Percentiles rank a stretch among this genome's conserved stretches.
Conservation (phyloP, 2,329 filamentous ascomycete species). For the Pseudofabraea citricarpa region DNA sequence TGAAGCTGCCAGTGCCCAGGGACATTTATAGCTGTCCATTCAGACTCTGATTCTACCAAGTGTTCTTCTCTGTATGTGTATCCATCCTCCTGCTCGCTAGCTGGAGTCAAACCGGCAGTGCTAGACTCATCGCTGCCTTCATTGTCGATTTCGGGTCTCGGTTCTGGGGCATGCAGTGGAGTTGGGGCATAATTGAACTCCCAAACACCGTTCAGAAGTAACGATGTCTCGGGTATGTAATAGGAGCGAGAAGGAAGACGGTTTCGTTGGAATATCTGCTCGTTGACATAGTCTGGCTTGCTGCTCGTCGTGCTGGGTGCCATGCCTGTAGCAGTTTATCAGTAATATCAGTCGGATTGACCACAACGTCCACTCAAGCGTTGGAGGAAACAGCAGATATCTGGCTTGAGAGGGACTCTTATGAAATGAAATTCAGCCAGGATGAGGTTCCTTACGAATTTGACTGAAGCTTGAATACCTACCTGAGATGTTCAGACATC, state of each 20-base stretch:
- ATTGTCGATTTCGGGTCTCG: constrained; percentile 19
- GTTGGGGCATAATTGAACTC: constrained; percentile 46
- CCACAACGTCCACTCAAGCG: no score
- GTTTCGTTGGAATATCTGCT: constrained; percentile 47
- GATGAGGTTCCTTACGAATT: no score
- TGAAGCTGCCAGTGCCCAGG: constrained; percentile 69
- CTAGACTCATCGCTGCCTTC: constrained; percentile 14
- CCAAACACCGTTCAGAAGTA: constrained; percentile 52
- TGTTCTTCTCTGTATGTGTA: background rate
- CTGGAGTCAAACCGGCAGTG: background rate
- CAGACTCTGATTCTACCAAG: background rate
- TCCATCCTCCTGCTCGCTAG: background rate
- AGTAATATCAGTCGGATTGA: no score
- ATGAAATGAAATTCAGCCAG: no score
- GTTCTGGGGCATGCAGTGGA: constrained; percentile 40
- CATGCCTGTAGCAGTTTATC: no score
- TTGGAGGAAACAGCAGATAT: no score
- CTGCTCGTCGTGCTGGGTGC: no score
- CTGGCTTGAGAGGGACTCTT: no score
- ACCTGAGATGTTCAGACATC: no score
- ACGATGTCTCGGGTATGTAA: constrained; percentile 43
- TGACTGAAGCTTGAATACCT: no score
- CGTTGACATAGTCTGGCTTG: constrained; percentile 43
- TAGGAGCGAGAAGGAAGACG: constrained; percentile 48
- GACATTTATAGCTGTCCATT: constrained; percentile 43